phyloP scores from a whole-genome alignment of 148 eudicot species.

The Dianthus caryophyllus region DNA sequence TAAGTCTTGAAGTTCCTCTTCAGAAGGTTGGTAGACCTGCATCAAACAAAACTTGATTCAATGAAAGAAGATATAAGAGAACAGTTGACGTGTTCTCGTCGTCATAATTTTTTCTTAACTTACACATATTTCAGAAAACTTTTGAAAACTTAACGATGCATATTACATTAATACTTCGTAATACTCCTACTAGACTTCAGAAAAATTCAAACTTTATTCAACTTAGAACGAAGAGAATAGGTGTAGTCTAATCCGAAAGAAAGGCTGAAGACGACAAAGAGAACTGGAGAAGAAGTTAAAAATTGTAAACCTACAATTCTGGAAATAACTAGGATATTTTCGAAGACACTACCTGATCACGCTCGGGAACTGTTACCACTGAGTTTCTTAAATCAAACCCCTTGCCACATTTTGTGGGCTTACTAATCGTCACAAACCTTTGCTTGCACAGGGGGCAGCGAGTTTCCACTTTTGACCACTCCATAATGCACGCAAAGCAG shows the following conservation, averaged over 20 bases:
- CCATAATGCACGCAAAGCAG: constrained; percentile 89
- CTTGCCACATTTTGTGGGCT: constrained; percentile 45
- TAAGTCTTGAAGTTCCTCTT: constrained; percentile 25
- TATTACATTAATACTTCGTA: too few relatives aligned
- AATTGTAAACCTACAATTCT: constrained; percentile 10
- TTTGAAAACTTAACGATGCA: too few relatives aligned
- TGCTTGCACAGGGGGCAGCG: constrained; percentile 97
- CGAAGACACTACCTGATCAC: constrained; percentile 70
- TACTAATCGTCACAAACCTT: constrained; percentile 68
- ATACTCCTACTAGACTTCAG: too few relatives aligned
- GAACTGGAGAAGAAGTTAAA: neutral
- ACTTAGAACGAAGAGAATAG: too few relatives aligned
- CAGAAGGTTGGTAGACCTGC: constrained; percentile 85
- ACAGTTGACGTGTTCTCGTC: too few relatives aligned
- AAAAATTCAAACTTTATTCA: too few relatives aligned
- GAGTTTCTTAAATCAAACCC: constrained; percentile 43
- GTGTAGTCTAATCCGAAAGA: too few relatives aligned
- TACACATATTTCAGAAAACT: too few relatives aligned
- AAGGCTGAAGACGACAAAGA: neutral
- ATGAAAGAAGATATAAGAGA: constrained; percentile 3
- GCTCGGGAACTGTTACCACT: constrained; percentile 61
- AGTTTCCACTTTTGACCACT: constrained; percentile 98
- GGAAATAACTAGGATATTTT: constrained; percentile 1
- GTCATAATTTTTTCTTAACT: too few relatives aligned
- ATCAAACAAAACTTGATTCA: constrained; percentile 19